phyloP scores from a whole-genome alignment of 2,329 filamentous ascomycete genomes.

The Endothia cerciana region DNA sequence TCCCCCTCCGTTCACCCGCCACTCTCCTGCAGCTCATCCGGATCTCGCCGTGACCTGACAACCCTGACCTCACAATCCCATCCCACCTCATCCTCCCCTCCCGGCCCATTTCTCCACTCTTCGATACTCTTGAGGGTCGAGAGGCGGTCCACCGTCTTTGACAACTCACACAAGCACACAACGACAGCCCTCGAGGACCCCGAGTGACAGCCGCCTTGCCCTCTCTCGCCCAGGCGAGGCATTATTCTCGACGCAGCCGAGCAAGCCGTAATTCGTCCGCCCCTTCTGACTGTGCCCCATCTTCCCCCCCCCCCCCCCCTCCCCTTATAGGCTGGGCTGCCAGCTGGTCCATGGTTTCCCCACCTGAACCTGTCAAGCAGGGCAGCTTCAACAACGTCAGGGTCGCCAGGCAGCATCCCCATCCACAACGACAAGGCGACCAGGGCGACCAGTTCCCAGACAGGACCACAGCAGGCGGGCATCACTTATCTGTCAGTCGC shows the following conservation, averaged over 20 bases:
- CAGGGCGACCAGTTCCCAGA: slow-evolving; percentile 1
- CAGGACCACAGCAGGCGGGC: neutral
- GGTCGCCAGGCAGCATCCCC: slow-evolving; percentile 15
- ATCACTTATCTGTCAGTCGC: slow-evolving; percentile 10
- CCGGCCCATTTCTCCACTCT: neutral
- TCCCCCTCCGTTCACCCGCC: neutral
- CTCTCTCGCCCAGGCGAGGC: slow-evolving; percentile 1
- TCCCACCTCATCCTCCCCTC: slow-evolving; percentile 1
- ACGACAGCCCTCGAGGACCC: neutral
- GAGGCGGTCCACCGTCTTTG: slow-evolving; percentile 2
- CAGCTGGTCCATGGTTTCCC: slow-evolving; percentile 18
- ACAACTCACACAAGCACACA: slow-evolving; percentile 1
- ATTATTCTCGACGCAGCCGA: neutral
- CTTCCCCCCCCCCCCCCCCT: too few species aligned
- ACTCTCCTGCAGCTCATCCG: neutral
- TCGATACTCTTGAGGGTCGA: neutral
- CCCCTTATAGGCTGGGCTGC: slow-evolving; percentile 7
- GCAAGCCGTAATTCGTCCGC: neutral
- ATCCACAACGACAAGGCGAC: slow-evolving; percentile 15
- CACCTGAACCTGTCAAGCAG: slow-evolving; percentile 13
- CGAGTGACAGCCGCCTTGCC: neutral
- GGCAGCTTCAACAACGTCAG: slow-evolving; percentile 13
- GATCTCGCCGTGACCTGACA: neutral
- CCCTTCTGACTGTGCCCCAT: neutral
- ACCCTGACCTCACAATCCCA: neutral